A percentile compares a stretch with the other conserved stretches of the same genome.
Evolutionary conservation across 2,329 filamentous ascomycete species (phyloP).

Genomic region (Aspergillus phoenicis): DNA sequence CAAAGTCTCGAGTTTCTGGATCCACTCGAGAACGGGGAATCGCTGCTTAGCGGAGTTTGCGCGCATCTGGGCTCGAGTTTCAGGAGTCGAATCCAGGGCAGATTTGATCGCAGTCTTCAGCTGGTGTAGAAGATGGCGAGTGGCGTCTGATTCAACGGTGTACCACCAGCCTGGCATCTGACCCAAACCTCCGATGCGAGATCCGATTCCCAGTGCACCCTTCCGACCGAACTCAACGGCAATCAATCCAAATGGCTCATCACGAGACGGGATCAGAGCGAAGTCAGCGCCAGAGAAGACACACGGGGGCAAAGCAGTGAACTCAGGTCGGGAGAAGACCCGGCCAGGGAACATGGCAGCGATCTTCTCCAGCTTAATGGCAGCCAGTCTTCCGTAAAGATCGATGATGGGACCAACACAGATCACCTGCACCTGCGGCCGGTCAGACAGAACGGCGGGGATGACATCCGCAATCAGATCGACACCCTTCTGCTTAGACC

Average conservation of each 20-base stretch:
- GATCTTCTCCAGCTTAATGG: slow-evolving; percentile 63
- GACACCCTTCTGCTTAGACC: slow-evolving; percentile 69
- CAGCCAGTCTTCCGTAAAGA: slow-evolving; percentile 67
- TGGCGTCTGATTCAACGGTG: slow-evolving; percentile 65
- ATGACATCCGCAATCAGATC: slow-evolving; percentile 69
- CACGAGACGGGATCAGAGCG: slow-evolving; percentile 66
- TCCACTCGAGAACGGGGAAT: slow-evolving; percentile 68
- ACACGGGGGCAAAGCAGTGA: slow-evolving; percentile 64
- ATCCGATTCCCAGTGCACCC: slow-evolving; percentile 66
- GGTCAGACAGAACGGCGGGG: slow-evolving; percentile 62
- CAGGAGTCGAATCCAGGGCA: slow-evolving; percentile 58
- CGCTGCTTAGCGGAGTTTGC: slow-evolving; percentile 65
- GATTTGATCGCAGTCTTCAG: slow-evolving; percentile 64
- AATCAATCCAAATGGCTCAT: slow-evolving; percentile 69
- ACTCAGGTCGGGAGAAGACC: slow-evolving; percentile 68
- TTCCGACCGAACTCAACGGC: slow-evolving; percentile 70
- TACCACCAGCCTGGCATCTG: slow-evolving; percentile 74
- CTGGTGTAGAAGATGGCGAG: slow-evolving; percentile 63
- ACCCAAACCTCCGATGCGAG: slow-evolving; percentile 65
- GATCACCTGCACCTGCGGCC: slow-evolving; percentile 62
- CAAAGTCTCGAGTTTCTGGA: slow-evolving; percentile 63
- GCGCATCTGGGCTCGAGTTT: slow-evolving; percentile 62
- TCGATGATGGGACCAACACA: slow-evolving; percentile 67
- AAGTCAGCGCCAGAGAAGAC: slow-evolving; percentile 69
- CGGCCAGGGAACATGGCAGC: slow-evolving; percentile 66